phyloP scores from a whole-genome alignment of 257 asterid genomes.

The Solanum bukasovii region DNA sequence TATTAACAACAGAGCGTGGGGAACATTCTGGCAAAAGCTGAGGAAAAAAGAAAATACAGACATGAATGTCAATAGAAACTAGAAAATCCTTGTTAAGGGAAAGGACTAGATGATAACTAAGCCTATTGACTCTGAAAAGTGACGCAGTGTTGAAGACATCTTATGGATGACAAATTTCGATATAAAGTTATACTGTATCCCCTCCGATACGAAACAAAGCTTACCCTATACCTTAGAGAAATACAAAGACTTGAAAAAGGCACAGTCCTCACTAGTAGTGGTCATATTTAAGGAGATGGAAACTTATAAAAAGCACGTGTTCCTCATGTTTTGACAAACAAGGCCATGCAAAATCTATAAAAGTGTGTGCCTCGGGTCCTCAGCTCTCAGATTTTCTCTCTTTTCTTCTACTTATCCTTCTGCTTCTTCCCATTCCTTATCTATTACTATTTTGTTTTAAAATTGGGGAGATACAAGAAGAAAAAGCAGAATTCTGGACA shows the following conservation, averaged over 20 bases:
- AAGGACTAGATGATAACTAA: neutral
- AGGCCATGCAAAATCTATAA: neutral
- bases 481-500: neutral
- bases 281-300: neutral
- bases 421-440: neutral
- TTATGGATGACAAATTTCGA: neutral
- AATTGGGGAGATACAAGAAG: neutral
- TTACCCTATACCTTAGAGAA: neutral
- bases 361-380: neutral
- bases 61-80: neutral
- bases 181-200: neutral
- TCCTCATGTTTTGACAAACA: neutral
- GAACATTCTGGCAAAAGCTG: constrained; percentile 97
- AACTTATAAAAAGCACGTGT: neutral
- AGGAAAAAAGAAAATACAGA: neutral
- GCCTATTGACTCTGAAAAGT: neutral
- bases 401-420: neutral
- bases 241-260: neutral
- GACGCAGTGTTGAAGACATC: neutral
- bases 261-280: neutral
- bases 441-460: neutral
- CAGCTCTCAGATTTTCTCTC: neutral
- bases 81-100: neutral
- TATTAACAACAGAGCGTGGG: constrained; percentile 59
- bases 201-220: neutral